Percentiles rank a stretch among this genome's conserved stretches.
These are phyloP conservation scores for Saccharomyces paradoxus DNA, from an alignment of 805 yeast genomes.

Conservation along the genomic window DNA sequence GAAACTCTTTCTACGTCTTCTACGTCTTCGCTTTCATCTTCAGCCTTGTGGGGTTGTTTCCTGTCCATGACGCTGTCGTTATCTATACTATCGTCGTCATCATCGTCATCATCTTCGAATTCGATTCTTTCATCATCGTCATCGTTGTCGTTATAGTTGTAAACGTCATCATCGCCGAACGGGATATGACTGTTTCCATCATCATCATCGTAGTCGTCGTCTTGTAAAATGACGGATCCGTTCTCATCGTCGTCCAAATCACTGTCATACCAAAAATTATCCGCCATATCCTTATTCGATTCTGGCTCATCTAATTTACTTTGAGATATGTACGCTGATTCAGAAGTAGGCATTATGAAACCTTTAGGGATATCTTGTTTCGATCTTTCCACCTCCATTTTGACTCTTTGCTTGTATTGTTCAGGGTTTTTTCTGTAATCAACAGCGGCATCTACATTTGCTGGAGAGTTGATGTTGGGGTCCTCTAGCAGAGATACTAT, in stretches of 20 bases:
- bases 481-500: constrained; percentile 87
- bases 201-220: constrained; percentile 40
- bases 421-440: constrained; percentile 78
- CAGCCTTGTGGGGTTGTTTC: constrained; percentile 27
- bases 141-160: constrained; percentile 37
- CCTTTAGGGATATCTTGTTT: constrained; percentile 82
- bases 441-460: constrained; percentile 92
- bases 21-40: constrained; percentile 29
- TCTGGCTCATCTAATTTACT: constrained; percentile 26
- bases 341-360: constrained; percentile 69
- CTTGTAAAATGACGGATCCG: constrained; percentile 43
- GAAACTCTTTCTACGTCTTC: constrained; percentile 23
- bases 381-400: constrained; percentile 74
- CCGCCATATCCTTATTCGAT: constrained; percentile 56
- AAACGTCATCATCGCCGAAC: constrained; percentile 45
- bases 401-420: constrained; percentile 64
- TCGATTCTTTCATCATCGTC: constrained; percentile 36
- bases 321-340: constrained; percentile 36
- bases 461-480: constrained; percentile 89
- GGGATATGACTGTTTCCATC: constrained; percentile 26
- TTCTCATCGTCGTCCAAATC: constrained; percentile 64
- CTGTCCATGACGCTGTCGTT: constrained; percentile 31
- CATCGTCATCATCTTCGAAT: constrained; percentile 24
- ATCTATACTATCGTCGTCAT: constrained; percentile 28
- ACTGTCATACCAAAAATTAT: constrained; percentile 73